Base-by-base conservation (phyloP, 176 grass and related monocot genomes). In the Triticum dicoccoides region DNA sequence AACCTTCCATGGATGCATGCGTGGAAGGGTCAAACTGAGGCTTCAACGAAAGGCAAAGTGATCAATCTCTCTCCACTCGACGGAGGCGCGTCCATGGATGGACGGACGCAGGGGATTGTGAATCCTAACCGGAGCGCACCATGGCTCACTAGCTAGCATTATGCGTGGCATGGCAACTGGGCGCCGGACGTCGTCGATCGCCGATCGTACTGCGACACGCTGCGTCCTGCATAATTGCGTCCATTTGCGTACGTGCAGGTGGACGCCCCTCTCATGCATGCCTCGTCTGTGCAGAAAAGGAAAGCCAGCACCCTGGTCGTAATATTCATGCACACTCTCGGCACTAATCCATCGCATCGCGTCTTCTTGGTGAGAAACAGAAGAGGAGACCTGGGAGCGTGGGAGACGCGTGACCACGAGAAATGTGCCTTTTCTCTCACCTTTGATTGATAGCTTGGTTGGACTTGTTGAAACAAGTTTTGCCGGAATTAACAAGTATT, bases 101-200 rank as follows among this genome's bases (percentile, higher is more conserved):
- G 24, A 65, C 33, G 17, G 67, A 49, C 14, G 14, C 42, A 5
- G 72, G 42, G 12, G 58, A 39, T 79, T 79, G 77, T 25, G 59
- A 30, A 82, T 90, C 85, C 91, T 89, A 79, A 86, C 67, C 21
- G 80, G 90, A 62, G 66, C 82, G 90, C 90, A 92, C 90, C 86
- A 89, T 63, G 47, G 45, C 37, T 41, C 71, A 74, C 41, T 74
- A 47, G 39, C 3, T 27, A 74, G 71, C 61, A 17, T 52, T 24
- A 64, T 11, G 41, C 44, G 44, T 47, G 71, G 39, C 41, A 74
- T 74, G 39, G 71, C 71, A 27, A 41, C 71, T 15, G 69, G 11
- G 37, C 38, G 69, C 38, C 38, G 71, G n/a, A 47, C 71, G 41
- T 47, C 70, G 70, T 52, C 47, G 13, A 51, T 51, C 1, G 49